Evolutionary conservation across 2,329 filamentous ascomycete species (phyloP), one percentile per base, ranked within the genome.

Genomic region (Scytalidium lignicola): DNA sequence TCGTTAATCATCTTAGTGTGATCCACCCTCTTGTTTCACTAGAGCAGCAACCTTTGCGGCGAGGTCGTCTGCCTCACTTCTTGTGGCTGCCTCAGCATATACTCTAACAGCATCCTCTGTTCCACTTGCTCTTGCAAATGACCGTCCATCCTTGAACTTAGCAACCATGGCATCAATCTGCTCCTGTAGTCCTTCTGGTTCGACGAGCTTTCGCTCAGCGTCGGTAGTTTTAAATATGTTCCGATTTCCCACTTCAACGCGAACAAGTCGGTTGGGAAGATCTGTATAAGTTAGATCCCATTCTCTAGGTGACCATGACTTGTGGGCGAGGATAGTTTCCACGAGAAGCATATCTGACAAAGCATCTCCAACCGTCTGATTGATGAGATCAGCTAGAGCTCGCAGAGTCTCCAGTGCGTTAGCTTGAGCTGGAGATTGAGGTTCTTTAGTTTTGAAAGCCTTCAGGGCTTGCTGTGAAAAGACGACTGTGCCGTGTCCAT

Each of bases 51-150:
- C 90, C 66, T 90, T 88, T 60, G 83, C 83, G 50, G 91, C 90
- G 54, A 97, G 77, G 68, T 96, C 90, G 62, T 96, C 91, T 1
- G 91, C 90, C 69, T 97, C 92, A 15, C 84, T 87, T 55, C 88
- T 83, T 43, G 88, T 93, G 32, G 88, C 88, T 3, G 93, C 93
- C 71, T 99, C 93, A 7, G 92, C 92, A 65, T 99, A 99, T 18
- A 99, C 91, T 54, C 93, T 82, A 60, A 96, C 91, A 2, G 90
- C 92, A 67, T 99, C 95, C 69, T 99, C 93, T 0, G 93, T 99
- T 23, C 93, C 93, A 57, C 87, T 93, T 32, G 93, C 90, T 60
- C 93, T 85, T 7, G 90, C 93, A 68, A 99, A 99, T 44, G 88
- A 85, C 56, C 93, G 82, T 2, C 89, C 93, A 61, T 88, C 87